Evolutionary conservation across 345 rosid species (phyloP).

Genomic region (Melastoma malabathricum): DNA sequence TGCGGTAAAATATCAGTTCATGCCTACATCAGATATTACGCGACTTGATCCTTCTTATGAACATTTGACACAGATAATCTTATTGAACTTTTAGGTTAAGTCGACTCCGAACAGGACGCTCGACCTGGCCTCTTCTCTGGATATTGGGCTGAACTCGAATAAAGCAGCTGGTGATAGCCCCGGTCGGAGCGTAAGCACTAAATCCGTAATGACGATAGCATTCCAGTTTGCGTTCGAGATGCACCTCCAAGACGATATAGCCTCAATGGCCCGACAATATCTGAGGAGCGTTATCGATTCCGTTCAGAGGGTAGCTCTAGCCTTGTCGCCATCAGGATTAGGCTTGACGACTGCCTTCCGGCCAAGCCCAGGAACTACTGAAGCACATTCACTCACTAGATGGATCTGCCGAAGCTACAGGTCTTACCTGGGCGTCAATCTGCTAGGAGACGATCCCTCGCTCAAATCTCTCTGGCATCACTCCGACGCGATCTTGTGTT

Average conservation of each 20-base stretch:
- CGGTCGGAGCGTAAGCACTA: constrained; percentile 38
- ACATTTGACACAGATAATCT: neutral
- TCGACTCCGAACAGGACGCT: constrained; percentile 87
- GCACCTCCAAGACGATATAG: constrained; percentile 81
- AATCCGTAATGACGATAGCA: constrained; percentile 95
- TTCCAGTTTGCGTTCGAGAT: constrained; percentile 81
- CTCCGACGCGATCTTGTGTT: constrained; percentile 78
- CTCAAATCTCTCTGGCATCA: constrained; percentile 87
- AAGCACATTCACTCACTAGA: constrained; percentile 81
- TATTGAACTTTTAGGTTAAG: constrained; percentile 34
- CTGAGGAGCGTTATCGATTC: constrained; percentile 77
- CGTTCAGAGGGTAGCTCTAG: constrained; percentile 90
- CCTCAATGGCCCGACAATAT: constrained; percentile 86
- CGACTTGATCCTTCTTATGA: constrained; percentile 7
- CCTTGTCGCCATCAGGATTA: constrained; percentile 68
- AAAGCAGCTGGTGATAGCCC: constrained; percentile 42
- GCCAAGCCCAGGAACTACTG: constrained; percentile 66
- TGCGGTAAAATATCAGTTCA: constrained; percentile 26
- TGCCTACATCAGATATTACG: neutral
- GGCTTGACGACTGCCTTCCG: constrained; percentile 46
- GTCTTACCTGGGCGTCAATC: constrained; percentile 68
- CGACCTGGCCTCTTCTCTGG: constrained; percentile 91
- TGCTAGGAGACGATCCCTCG: constrained; percentile 56
- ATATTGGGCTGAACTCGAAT: constrained; percentile 50
- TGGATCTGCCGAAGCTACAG: constrained; percentile 87